A percentile compares a stretch with the other conserved stretches of the same genome.
Evolutionary conservation across 2,329 filamentous ascomycete species (phyloP).

Genomic region (Colletotrichum sp.): DNA sequence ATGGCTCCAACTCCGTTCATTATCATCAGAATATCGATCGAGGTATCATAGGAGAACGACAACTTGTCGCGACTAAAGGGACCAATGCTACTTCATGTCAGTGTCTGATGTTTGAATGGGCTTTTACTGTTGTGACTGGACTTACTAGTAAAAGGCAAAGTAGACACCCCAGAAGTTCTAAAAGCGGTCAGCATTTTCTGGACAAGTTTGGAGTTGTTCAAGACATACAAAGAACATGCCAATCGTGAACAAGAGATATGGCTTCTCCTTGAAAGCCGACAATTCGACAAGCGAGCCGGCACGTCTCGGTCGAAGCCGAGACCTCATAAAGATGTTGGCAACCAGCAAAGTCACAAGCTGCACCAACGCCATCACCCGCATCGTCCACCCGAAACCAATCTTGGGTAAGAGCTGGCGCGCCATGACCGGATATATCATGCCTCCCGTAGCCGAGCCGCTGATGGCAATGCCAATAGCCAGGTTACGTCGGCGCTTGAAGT

Average conservation of each 20-base stretch:
- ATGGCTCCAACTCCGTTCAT: slow-evolving; percentile 44
- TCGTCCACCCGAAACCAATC: slow-evolving; percentile 64
- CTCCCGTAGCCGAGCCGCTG: slow-evolving; percentile 58
- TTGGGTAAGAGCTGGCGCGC: slow-evolving; percentile 56
- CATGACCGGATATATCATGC: slow-evolving; percentile 55
- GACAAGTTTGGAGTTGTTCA: neutral
- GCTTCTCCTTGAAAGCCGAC: slow-evolving; percentile 36
- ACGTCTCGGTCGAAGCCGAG: slow-evolving; percentile 25
- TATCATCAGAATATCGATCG: slow-evolving; percentile 38
- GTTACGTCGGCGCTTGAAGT: slow-evolving; percentile 57
- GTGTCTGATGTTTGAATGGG: slow-evolving; percentile 36
- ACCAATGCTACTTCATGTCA: slow-evolving; percentile 62
- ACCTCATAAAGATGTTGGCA: slow-evolving; percentile 39
- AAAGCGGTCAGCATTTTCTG: slow-evolving; percentile 37
- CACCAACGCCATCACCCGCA: slow-evolving; percentile 66
- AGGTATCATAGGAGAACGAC: slow-evolving; percentile 38
- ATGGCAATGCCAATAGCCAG: slow-evolving; percentile 64
- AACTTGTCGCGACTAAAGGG: slow-evolving; percentile 35
- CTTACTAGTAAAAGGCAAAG: slow-evolving; percentile 48
- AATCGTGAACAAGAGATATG: slow-evolving; percentile 36
- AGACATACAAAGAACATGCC: slow-evolving; percentile 35
- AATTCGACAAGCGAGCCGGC: slow-evolving; percentile 49
- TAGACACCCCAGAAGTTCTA: slow-evolving; percentile 40
- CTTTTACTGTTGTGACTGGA: slow-evolving; percentile 32
- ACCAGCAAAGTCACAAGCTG: slow-evolving; percentile 76